Base-by-base conservation (phyloP, 768 basidiomycete genomes). In the Piloderma croceum region DNA sequence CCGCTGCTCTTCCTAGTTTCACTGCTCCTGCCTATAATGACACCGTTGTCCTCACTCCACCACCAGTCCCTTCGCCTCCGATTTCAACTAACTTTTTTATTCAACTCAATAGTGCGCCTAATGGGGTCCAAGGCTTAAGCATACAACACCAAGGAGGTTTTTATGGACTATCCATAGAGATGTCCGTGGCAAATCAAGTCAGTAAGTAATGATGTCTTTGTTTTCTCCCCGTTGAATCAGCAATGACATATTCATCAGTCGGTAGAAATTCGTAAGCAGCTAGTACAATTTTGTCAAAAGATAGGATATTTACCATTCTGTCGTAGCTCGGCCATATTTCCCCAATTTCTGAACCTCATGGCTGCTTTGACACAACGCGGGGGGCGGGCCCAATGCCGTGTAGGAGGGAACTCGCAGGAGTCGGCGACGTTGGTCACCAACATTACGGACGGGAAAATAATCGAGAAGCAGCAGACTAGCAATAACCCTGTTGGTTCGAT, bases 401-500 rank as follows among this genome's bases (percentile, higher is more conserved):
- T 90, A 1, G 87, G 88, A 19, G 87, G 87, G 34, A 90, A 90
- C 59, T 80, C 82, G 0, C 88, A 90, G 54, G 88, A 91, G 41
- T 72, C 66, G 3, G 81, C 67, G 5, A 29, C 61, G 4, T 57
- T 77, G 44, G 77, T 77, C 7, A 62, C 64, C 34, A 67, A 61
- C 24, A 71, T 79, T 6, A 54, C 71, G 0, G 69, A 77, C 35
- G 67, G 67, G 17, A 49, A 60, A 7, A 70, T 71, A 18, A 60
- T 84, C 19, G 63, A 73, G 34, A 87, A 85, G 56, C 64, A 67
- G 24, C 12, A 31, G 7, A 29, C n/a, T 12, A 9, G 13, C 6
- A 6, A 27, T 36, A 3, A 17, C 3, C 21, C 22, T 20, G 5
- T 36, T 34, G 25, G 15, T 20, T 24, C 11, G 24, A 11, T 12